These are phyloP conservation scores for Wickerhamiella siamensis DNA, from an alignment of 805 yeast species.

Conservation along the genomic window DNA sequence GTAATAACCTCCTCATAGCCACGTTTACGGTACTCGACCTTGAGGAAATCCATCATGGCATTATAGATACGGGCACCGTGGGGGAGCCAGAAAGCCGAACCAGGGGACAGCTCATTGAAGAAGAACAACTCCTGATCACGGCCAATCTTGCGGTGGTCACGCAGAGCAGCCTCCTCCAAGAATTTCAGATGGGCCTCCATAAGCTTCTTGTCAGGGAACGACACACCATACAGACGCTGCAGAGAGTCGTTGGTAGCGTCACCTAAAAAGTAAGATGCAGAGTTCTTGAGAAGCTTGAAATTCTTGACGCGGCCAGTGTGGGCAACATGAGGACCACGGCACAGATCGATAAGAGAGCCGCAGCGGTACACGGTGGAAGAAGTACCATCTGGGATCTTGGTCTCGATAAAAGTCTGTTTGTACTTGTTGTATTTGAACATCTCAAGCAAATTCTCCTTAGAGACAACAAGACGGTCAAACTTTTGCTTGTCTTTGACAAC, in stretches of 20 bases:
- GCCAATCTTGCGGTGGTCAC: conserved; percentile 90
- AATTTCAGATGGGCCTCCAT: conserved; percentile 92
- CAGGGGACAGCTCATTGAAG: conserved; percentile 96
- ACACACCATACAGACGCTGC: conserved; percentile 94
- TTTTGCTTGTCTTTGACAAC: conserved; percentile 92
- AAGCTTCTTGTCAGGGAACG: conserved; percentile 94
- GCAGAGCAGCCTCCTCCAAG: conserved; percentile 86
- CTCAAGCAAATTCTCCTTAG: conserved; percentile 78
- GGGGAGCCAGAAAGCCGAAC: conserved; percentile 97
- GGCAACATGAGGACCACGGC: conserved; percentile 96
- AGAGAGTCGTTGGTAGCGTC: conserved; percentile 84
- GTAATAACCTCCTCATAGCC: conserved; percentile 98
- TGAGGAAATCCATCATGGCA: conserved; percentile 63
- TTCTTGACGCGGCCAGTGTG: conserved; percentile 95
- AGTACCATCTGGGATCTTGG: conserved; percentile 91
- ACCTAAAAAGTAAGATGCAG: conserved; percentile 91
- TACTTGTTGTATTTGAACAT: conserved; percentile 95
- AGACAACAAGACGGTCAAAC: conserved; percentile 82
- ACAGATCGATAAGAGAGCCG: conserved; percentile 91
- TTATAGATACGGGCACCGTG: conserved; percentile 97
- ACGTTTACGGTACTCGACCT: conserved; percentile 76
- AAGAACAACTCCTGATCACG: conserved; percentile 89
- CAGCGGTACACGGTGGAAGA: conserved; percentile 95
- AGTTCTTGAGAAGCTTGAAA: conserved; percentile 84
- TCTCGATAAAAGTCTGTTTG: conserved; percentile 72